Evolutionary conservation across 1,139 yeast genomes (phyloP).

Genomic region (Kluyveromyces sp.): DNA sequence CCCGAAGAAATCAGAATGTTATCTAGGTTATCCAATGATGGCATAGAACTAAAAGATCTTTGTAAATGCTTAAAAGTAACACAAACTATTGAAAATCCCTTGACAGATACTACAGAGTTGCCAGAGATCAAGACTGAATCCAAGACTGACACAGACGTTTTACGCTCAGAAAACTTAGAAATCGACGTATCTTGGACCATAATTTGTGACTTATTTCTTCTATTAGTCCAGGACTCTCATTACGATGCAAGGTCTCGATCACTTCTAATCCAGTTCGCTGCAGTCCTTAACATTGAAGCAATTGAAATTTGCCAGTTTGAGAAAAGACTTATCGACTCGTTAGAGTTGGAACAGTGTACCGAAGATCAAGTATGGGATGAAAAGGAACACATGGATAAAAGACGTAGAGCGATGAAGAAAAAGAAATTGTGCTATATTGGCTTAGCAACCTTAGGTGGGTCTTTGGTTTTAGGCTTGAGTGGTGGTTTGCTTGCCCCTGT

Average conservation of each 20-base stretch:
- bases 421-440: constrained; percentile 84
- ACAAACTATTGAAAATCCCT: constrained; percentile 39
- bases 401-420: constrained; percentile 57
- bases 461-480: constrained; percentile 85
- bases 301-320: constrained; percentile 84
- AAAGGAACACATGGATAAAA: constrained; percentile 56
- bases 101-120: constrained; percentile 19
- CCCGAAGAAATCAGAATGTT: constrained; percentile 81
- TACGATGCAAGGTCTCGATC: constrained; percentile 88
- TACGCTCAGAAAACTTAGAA: constrained; percentile 38
- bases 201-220: constrained; percentile 78
- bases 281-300: constrained; percentile 46
- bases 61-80: constrained; percentile 48
- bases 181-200: constrained; percentile 91
- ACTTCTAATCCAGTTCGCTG: constrained; percentile 59
- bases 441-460: constrained; percentile 95
- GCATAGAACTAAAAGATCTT: constrained; percentile 68
- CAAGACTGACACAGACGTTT: constrained; percentile 34
- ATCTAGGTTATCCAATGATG: constrained; percentile 77
- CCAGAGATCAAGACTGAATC: constrained; percentile 9
- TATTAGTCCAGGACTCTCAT: constrained; percentile 73
- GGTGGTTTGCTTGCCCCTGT: constrained; percentile 97
- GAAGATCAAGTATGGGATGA: constrained; percentile 75
- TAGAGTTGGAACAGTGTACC: constrained; percentile 73
- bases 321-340: constrained; percentile 78